A percentile compares a stretch with the other conserved stretches of the same genome.
These are phyloP conservation scores for Astraeus odoratus DNA, from an alignment of 768 basidiomycete genomes.

Conservation along the genomic window DNA sequence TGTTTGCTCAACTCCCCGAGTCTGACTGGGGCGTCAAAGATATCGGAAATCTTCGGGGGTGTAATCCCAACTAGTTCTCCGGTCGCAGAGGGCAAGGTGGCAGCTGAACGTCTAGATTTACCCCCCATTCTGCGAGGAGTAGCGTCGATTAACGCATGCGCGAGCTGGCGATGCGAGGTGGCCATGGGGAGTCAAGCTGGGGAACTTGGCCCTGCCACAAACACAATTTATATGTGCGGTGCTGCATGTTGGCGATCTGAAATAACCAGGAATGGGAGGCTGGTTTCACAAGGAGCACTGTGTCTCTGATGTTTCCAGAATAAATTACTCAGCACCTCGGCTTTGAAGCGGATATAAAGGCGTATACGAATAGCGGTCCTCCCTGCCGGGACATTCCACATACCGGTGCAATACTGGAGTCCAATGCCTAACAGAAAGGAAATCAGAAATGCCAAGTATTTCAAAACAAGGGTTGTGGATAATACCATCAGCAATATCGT, in stretches of 20 bases:
- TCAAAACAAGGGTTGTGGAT: not conserved
- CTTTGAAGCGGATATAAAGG: conserved; percentile 16
- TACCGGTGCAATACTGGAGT: not conserved
- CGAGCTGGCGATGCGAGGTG: conserved; percentile 6
- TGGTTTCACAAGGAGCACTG: not conserved
- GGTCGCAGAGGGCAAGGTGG: conserved; percentile 5
- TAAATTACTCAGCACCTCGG: conserved; percentile 7
- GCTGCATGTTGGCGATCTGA: not conserved
- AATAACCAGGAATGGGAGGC: not conserved
- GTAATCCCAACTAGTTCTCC: conserved; percentile 7
- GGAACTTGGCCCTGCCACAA: not conserved
- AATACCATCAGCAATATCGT: too few relatives aligned
- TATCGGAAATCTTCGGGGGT: conserved; percentile 38
- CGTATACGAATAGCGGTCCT: not conserved
- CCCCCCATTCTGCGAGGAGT: conserved; percentile 8
- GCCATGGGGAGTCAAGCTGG: conserved; percentile 10
- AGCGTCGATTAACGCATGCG: conserved; percentile 2
- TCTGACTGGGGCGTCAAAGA: conserved; percentile 42
- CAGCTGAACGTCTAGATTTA: conserved; percentile 11
- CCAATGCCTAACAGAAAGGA: not conserved
- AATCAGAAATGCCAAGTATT: not conserved
- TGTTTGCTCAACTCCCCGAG: conserved; percentile 31
- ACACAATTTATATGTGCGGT: not conserved
- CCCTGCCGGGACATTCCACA: not conserved
- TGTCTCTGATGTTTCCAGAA: not conserved